phyloP scores from a whole-genome alignment of 371 early-diverging fungal species.

The Entomophthora muscae region DNA sequence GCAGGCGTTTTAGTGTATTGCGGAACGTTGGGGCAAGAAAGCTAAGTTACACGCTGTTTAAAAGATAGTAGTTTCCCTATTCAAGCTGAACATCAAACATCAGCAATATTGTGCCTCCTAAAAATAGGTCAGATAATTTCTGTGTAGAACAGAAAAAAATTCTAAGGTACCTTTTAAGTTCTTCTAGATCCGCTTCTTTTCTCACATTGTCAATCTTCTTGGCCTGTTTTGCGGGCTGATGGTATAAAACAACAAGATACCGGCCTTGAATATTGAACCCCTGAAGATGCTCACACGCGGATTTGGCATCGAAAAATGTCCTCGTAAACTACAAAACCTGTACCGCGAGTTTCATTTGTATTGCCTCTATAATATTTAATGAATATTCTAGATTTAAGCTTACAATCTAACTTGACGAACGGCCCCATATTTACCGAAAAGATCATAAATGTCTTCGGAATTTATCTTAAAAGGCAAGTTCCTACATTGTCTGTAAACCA shows the following conservation, averaged over 20 bases:
- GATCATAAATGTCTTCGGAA: constrained; percentile 85
- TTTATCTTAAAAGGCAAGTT: constrained; percentile 93
- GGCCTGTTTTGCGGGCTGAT: constrained; percentile 61
- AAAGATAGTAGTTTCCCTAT: too few relatives aligned
- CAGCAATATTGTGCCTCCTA: too few relatives aligned
- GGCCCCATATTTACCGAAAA: constrained; percentile 94
- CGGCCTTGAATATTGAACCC: constrained; percentile 92
- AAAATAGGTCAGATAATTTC: too few relatives aligned
- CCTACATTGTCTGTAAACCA: constrained; percentile 16
- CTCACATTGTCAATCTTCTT: constrained; percentile 67
- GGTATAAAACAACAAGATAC: constrained; percentile 86
- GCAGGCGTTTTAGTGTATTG: too few relatives aligned
- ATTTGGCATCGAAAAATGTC: constrained; percentile 95
- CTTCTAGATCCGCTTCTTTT: constrained; percentile 69
- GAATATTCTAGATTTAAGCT: constrained; percentile 9
- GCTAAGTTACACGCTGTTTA: too few relatives aligned
- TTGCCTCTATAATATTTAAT: constrained; percentile 38
- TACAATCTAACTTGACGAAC: constrained; percentile 84
- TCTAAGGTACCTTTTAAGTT: constrained; percentile 51
- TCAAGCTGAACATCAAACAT: too few relatives aligned
- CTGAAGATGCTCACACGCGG: constrained; percentile 84
- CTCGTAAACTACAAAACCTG: constrained; percentile 91
- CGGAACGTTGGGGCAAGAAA: too few relatives aligned
- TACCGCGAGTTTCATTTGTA: constrained; percentile 73
- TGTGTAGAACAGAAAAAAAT: too few relatives aligned